These are phyloP conservation scores for Mycena pura DNA, from an alignment of 768 basidiomycete genomes.

Conservation along the genomic window DNA sequence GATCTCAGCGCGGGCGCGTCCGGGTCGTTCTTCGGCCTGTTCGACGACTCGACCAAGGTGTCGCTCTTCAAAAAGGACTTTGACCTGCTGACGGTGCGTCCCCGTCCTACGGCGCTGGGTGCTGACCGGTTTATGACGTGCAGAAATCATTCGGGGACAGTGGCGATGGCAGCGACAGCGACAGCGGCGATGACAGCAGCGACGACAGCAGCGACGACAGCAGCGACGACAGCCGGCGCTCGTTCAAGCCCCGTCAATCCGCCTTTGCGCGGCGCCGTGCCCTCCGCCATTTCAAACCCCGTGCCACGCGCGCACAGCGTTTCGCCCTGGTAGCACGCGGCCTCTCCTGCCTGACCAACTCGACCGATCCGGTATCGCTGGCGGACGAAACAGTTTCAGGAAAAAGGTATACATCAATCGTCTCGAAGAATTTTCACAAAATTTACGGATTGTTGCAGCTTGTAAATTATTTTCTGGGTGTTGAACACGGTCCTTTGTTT, in stretches of 20 bases:
- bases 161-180: not conserved
- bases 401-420: constrained; percentile 2
- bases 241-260: not conserved
- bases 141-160: constrained; percentile 19
- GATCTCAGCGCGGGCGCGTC: constrained; percentile 19
- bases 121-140: not conserved
- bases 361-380: not conserved
- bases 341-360: not conserved
- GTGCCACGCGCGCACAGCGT: not conserved
- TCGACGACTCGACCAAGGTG: constrained; percentile 16
- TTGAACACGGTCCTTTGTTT: too few relatives aligned
- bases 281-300: too few relatives aligned
- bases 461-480: too few relatives aligned
- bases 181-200: not conserved
- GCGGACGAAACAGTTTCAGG: constrained; percentile 11
- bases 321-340: not conserved
- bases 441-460: not conserved
- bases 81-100: constrained; percentile 13
- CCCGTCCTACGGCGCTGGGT: too few relatives aligned
- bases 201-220: not conserved
- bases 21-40: constrained; percentile 17
- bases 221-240: not conserved
- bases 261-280: not conserved
- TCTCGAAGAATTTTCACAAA: too few relatives aligned
- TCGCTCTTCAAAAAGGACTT: constrained; percentile 23